phyloP scores from a whole-genome alignment of 2,329 filamentous ascomycete species.

The Ilyonectria robusta region DNA sequence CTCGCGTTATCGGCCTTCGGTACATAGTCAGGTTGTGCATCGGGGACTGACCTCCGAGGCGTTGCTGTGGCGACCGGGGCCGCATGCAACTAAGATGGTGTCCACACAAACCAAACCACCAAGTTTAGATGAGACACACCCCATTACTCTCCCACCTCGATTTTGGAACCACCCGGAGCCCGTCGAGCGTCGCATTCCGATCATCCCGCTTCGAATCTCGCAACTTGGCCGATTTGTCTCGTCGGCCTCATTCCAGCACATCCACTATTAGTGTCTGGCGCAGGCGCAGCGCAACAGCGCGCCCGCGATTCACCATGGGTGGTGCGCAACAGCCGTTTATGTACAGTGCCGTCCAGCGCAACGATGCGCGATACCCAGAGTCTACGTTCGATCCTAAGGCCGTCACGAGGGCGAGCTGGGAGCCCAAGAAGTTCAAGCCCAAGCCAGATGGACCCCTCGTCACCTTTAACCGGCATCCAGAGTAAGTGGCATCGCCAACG shows the following conservation, averaged over 20 bases:
- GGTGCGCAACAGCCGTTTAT: slow-evolving; percentile 73
- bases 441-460: slow-evolving; percentile 83
- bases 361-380: slow-evolving; percentile 68
- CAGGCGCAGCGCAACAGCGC: slow-evolving; percentile 29
- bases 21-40: slow-evolving; percentile 1
- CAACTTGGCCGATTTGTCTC: slow-evolving; percentile 4
- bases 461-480: slow-evolving; percentile 88
- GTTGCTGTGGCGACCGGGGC: slow-evolving; percentile 48
- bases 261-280: neutral
- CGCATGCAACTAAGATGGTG: slow-evolving; percentile 14
- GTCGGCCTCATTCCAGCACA: slow-evolving; percentile 20
- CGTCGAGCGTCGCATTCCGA: slow-evolving; percentile 12
- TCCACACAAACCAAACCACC: slow-evolving; percentile 34
- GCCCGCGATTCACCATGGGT: slow-evolving; percentile 43
- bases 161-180: slow-evolving; percentile 2
- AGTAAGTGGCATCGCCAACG: slow-evolving; percentile 67
- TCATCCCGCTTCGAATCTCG: neutral
- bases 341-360: slow-evolving; percentile 71
- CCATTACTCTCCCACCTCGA: slow-evolving; percentile 22
- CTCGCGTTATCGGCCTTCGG: slow-evolving; percentile 19
- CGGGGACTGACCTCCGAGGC: slow-evolving; percentile 31
- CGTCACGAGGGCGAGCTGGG: slow-evolving; percentile 83
- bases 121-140: slow-evolving; percentile 36
- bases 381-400: slow-evolving; percentile 88
- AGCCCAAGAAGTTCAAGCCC: slow-evolving; percentile 71